Conservation (phyloP, 495 filamentous ascomycete species). For the Penicillium turbatum region DNA sequence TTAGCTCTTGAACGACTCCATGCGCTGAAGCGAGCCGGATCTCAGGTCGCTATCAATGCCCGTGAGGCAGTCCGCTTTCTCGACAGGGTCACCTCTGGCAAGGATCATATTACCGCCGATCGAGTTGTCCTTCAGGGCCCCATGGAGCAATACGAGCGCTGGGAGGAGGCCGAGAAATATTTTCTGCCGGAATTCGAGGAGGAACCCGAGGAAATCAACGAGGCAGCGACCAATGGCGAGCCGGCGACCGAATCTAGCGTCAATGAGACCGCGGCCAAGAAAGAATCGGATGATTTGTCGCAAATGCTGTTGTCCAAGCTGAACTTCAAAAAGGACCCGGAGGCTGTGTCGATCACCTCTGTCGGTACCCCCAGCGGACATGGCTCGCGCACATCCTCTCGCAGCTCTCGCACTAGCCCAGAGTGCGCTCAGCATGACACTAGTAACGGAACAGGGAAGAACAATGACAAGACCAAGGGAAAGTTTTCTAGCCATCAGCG, state of each 20-base stretch:
- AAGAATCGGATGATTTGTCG: constrained; percentile 38
- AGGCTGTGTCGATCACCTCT: constrained; percentile 48
- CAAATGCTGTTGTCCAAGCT: constrained; percentile 51
- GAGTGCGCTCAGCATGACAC: constrained; percentile 39
- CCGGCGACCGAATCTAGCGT: constrained; percentile 15
- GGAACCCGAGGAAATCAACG: constrained; percentile 31
- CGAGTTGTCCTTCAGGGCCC: constrained; percentile 52
- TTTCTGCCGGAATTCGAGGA: constrained; percentile 52
- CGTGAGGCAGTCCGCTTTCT: constrained; percentile 62
- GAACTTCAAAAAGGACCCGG: constrained; percentile 48
- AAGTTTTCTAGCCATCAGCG: constrained; percentile 33
- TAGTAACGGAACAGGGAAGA: constrained; percentile 20
- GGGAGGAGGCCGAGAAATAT: constrained; percentile 60
- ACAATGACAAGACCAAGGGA: constrained; percentile 16
- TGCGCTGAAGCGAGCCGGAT: constrained; percentile 54
- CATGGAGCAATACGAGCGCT: constrained; percentile 54
- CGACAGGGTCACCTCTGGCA: constrained; percentile 56
- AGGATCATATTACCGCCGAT: constrained; percentile 45
- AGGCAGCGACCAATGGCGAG: constrained; percentile 15
- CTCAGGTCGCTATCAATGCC: constrained; percentile 55
- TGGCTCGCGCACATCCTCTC: constrained; percentile 45
- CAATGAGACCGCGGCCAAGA: constrained; percentile 15
- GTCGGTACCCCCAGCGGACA: constrained; percentile 43
- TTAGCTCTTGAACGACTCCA: constrained; percentile 55
- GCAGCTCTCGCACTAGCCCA: constrained; percentile 49